Conservation (phyloP, 2,329 filamentous ascomycete species). For the Cytospora mali region DNA sequence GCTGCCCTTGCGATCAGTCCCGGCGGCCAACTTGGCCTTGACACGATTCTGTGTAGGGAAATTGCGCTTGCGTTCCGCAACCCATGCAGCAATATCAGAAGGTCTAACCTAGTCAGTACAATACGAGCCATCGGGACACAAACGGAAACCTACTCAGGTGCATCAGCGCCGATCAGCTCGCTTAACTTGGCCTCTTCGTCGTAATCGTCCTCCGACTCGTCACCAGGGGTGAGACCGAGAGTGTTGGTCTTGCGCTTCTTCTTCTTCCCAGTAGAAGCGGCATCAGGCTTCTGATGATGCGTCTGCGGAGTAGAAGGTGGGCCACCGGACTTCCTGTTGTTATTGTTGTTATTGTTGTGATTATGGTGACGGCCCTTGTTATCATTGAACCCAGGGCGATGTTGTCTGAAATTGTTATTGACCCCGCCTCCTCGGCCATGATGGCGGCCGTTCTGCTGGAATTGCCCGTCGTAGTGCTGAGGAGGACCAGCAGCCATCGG, state of each 20-base stretch:
- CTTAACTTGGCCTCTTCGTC: conserved; percentile 68
- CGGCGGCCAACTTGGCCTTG: conserved; percentile 61
- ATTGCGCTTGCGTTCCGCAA: conserved; percentile 76
- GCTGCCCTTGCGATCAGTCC: conserved; percentile 46
- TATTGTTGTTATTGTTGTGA: conserved; percentile 32
- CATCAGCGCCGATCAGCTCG: conserved; percentile 58
- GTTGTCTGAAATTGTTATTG: conserved; percentile 35
- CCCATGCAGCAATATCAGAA: conserved; percentile 76
- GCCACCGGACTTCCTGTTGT: conserved; percentile 37
- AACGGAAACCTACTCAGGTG: conserved; percentile 52
- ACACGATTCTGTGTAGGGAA: conserved; percentile 78
- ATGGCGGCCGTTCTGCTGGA: conserved; percentile 41
- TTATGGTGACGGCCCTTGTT: conserved; percentile 40
- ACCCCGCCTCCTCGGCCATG: conserved; percentile 46
- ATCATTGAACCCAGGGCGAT: conserved; percentile 43
- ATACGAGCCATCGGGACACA: conserved; percentile 16
- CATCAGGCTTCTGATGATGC: conserved; percentile 55
- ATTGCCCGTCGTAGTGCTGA: conserved; percentile 36
- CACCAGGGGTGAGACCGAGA: conserved; percentile 69
- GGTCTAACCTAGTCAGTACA: conserved; percentile 43
- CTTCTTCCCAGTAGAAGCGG: conserved; percentile 58
- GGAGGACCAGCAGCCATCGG: conserved; percentile 35
- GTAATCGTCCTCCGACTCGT: conserved; percentile 67
- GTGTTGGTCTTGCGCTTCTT: conserved; percentile 75
- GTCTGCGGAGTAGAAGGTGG: conserved; percentile 33